These are phyloP conservation scores for Dittrichia graveolens DNA, from an alignment of 129 eudicot genomes.

Conservation along the genomic window DNA sequence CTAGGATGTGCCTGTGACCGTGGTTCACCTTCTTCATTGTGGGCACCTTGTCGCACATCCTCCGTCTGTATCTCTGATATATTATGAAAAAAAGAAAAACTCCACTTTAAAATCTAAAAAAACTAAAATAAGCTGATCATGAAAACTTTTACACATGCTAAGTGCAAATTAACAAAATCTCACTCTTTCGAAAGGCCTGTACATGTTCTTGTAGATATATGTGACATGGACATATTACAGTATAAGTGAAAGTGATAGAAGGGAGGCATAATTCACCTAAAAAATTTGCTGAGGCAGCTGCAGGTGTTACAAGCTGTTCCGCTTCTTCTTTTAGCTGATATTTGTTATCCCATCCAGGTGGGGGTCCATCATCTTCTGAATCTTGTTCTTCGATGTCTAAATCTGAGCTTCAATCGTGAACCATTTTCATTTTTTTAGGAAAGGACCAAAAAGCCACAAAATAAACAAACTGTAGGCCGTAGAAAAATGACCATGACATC, in stretches of 20 bases:
- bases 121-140: background rate
- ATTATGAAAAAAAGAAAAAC: background rate
- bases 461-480: background rate
- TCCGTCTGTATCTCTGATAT: conserved; percentile 34
- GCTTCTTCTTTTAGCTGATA: conserved; percentile 29
- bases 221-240: background rate
- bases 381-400: conserved; percentile 35
- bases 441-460: background rate
- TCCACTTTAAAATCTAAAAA: background rate
- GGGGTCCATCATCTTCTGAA: conserved; percentile 43
- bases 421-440: background rate
- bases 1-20: conserved; percentile 31
- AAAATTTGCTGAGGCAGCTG: conserved; percentile 9
- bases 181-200: background rate
- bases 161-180: conserved; percentile 1
- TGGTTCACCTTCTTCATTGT: conserved; percentile 54
- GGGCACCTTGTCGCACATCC: conserved; percentile 29
- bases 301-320: conserved; percentile 17
- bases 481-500: background rate
- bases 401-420: conserved; percentile 38
- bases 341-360: conserved; percentile 51
- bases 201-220: background rate
- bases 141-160: background rate
- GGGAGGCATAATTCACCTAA: conserved; percentile 22
- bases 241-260: background rate